A percentile compares a stretch with the other conserved stretches of the same genome.
phyloP scores from a whole-genome alignment of 306 rosid species.

The Trifolium dubium region DNA sequence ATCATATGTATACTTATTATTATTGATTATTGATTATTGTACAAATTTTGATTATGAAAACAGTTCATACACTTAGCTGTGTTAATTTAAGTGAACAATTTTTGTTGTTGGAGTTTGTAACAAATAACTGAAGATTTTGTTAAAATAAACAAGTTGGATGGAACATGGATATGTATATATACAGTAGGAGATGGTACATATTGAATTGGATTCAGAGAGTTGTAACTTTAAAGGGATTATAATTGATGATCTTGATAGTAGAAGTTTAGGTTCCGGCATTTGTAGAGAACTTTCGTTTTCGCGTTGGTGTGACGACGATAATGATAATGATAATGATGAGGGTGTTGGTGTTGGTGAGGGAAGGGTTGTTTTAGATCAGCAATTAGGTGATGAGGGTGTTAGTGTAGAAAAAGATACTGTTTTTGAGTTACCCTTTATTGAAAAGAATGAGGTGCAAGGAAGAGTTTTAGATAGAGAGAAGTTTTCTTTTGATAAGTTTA shows the following conservation, averaged over 20 bases:
- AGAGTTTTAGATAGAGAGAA: conserved; percentile 48
- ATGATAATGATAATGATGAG: conserved; percentile 58
- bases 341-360: conserved; percentile 59
- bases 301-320: conserved; percentile 60
- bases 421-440: conserved; percentile 63
- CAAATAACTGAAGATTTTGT: conserved; percentile 33
- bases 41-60: conserved; percentile 30
- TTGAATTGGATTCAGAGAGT: conserved; percentile 55
- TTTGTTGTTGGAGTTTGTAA: conserved; percentile 40
- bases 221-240: conserved; percentile 42
- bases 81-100: conserved; percentile 23
- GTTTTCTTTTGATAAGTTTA: conserved; percentile 45
- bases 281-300: conserved; percentile 76
- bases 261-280: conserved; percentile 50
- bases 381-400: conserved; percentile 48
- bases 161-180: conserved; percentile 47
- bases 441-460: conserved; percentile 51
- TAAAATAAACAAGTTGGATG: conserved; percentile 35
- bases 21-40: conserved; percentile 19
- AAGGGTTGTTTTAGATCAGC: conserved; percentile 48
- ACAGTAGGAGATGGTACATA: conserved; percentile 64
- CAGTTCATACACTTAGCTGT: conserved; percentile 33
- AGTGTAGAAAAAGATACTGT: conserved; percentile 58
- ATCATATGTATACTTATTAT: conserved; percentile 9
- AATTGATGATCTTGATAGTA: conserved; percentile 33